A percentile compares a stretch with the other conserved stretches of the same genome.
These are phyloP conservation scores for Phellopilus nigrolimitatus DNA, from an alignment of 1,284 basidiomycete species.

Conservation along the genomic window DNA sequence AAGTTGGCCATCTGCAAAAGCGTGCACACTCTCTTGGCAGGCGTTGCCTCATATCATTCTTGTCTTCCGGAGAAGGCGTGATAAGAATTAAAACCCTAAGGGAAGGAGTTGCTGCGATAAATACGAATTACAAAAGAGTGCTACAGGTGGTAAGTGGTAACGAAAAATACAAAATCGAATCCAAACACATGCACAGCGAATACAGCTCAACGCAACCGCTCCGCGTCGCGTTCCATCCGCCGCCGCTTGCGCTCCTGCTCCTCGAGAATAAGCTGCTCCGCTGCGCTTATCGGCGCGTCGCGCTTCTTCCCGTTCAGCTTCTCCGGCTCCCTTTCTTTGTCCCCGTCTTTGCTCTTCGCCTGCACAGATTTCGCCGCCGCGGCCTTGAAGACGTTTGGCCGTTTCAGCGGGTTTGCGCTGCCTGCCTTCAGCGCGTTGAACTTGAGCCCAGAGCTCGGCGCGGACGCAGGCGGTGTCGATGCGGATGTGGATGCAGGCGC, in stretches of 20 bases:
- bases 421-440: constrained; percentile 46
- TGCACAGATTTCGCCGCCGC: constrained; percentile 27
- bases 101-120: not conserved
- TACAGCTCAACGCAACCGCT: not conserved
- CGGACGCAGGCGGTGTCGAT: constrained; percentile 32
- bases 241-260: constrained; percentile 81
- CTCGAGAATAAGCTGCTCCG: constrained; percentile 82
- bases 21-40: no score
- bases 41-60: no score
- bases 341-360: constrained; percentile 30
- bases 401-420: constrained; percentile 48
- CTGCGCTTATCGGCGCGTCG: constrained; percentile 64
- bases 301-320: constrained; percentile 38
- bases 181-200: no score
- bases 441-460: constrained; percentile 55
- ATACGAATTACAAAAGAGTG: not conserved
- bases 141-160: not conserved
- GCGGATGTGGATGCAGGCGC: constrained; percentile 1
- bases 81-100: not conserved
- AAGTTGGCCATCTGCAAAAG: no score
- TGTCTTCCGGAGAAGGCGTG: no score
- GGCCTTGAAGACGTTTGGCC: constrained; percentile 73
- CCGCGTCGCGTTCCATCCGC: constrained; percentile 54
- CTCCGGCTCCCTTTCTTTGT: constrained; percentile 32
- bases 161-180: not conserved